A percentile compares a stretch with the other conserved stretches of the same genome.
These are phyloP conservation scores for Penicillium freii DNA, from an alignment of 2,329 filamentous ascomycete genomes.

Conservation along the genomic window DNA sequence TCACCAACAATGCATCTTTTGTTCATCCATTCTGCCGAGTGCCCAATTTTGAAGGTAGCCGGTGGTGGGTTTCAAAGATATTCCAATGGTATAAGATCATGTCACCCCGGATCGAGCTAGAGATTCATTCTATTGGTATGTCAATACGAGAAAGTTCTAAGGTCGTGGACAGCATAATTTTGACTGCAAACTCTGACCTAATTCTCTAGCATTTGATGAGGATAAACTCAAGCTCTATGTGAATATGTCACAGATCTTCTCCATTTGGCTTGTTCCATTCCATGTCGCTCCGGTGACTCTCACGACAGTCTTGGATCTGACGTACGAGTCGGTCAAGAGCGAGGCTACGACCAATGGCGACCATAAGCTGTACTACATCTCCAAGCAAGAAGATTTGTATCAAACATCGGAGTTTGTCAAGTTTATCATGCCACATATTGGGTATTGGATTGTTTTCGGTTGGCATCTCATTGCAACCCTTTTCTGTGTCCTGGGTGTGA, in stretches of 20 bases:
- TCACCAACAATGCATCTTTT: slow-evolving; percentile 69
- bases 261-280: slow-evolving; percentile 73
- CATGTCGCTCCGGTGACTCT: slow-evolving; percentile 67
- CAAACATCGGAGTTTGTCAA: slow-evolving; percentile 72
- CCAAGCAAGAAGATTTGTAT: slow-evolving; percentile 77
- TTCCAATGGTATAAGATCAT: slow-evolving; percentile 85
- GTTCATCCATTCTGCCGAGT: slow-evolving; percentile 76
- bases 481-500: slow-evolving; percentile 61
- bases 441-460: slow-evolving; percentile 54
- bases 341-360: slow-evolving; percentile 21
- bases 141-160: neutral
- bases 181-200: neutral
- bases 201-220: slow-evolving; percentile 64
- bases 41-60: slow-evolving; percentile 58
- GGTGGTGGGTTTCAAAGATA: slow-evolving; percentile 65
- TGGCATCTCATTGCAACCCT: slow-evolving; percentile 66
- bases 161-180: neutral
- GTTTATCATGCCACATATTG: slow-evolving; percentile 65
- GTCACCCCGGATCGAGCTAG: slow-evolving; percentile 68
- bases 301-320: slow-evolving; percentile 65
- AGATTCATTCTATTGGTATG: slow-evolving; percentile 61
- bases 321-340: slow-evolving; percentile 40
- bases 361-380: slow-evolving; percentile 64
- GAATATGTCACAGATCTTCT: slow-evolving; percentile 70
- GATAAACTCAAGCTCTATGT: slow-evolving; percentile 68